phyloP scores from a whole-genome alignment of 1,284 basidiomycete genomes.

The Ustilago hordei region DNA sequence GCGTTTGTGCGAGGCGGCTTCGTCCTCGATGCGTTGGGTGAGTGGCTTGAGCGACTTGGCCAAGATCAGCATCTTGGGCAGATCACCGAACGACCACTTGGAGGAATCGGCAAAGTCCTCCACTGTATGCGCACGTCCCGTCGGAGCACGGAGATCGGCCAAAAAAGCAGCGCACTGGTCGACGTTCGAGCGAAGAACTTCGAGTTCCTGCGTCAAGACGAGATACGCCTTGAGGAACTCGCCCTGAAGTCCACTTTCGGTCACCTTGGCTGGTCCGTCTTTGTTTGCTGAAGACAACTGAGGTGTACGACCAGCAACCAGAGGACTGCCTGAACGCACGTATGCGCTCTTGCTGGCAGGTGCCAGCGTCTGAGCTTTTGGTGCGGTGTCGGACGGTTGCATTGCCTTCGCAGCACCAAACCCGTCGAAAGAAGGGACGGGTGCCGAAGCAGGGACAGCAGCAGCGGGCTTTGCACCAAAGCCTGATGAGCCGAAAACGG shows the following conservation, averaged over 20 bases:
- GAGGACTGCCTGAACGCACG: constrained; percentile 13
- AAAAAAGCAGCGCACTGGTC: constrained; percentile 65
- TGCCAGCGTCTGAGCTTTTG: constrained; percentile 5
- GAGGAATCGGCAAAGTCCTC: constrained; percentile 53
- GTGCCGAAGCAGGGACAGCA: constrained; percentile 6
- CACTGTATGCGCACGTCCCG: constrained; percentile 35
- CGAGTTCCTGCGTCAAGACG: constrained; percentile 69
- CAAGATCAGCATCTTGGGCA: constrained; percentile 60
- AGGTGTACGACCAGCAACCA: constrained; percentile 28
- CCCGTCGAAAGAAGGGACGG: constrained; percentile 15
- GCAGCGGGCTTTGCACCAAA: constrained; percentile 22
- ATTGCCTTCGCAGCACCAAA: constrained; percentile 18
- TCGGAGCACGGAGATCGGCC: constrained; percentile 56
- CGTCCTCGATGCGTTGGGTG: constrained; percentile 36
- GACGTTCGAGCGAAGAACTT: constrained; percentile 51
- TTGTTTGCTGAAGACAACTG: constrained; percentile 27
- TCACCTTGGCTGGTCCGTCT: constrained; percentile 44
- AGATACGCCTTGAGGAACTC: constrained; percentile 68
- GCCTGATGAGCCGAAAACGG: constrained; percentile 8
- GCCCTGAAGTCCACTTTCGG: constrained; percentile 61
- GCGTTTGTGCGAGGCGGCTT: constrained; percentile 60
- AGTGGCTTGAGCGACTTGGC: constrained; percentile 42
- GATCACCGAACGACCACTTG: constrained; percentile 70
- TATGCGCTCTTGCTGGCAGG: constrained; percentile 8
- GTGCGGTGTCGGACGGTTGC: constrained; percentile 8